Percentiles rank a stretch among this genome's conserved stretches.
These are phyloP conservation scores for Candida frijolesensis DNA, from an alignment of 1,139 yeast species.

Conservation along the genomic window DNA sequence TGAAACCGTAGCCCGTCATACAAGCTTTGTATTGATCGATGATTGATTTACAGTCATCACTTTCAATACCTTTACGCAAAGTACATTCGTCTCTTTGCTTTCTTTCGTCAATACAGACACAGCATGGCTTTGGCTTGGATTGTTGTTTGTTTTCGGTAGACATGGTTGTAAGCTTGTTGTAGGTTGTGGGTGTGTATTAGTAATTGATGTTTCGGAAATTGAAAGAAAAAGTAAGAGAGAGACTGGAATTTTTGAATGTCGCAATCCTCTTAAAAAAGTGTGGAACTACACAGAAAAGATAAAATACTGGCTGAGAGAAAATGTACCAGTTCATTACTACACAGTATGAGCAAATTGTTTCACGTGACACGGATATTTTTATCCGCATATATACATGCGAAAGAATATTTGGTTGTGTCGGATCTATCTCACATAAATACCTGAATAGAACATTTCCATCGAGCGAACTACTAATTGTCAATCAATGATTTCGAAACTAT, in stretches of 20 bases:
- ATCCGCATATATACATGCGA: too few relatives aligned
- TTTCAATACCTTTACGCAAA: conserved; percentile 77
- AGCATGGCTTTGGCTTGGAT: conserved; percentile 87
- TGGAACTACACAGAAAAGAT: background rate
- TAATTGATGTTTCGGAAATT: conserved; percentile 1
- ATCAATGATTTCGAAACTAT: too few relatives aligned
- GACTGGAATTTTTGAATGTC: background rate
- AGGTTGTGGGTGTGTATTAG: background rate
- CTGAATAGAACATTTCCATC: too few relatives aligned
- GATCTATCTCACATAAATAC: too few relatives aligned
- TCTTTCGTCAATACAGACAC: conserved; percentile 91
- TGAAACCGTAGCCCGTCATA: conserved; percentile 90
- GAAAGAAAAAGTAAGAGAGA: background rate
- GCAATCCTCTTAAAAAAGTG: background rate
- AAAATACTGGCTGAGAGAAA: background rate
- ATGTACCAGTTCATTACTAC: background rate
- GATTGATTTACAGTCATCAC: conserved; percentile 76
- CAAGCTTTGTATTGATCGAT: conserved; percentile 76
- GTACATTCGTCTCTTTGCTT: conserved; percentile 84
- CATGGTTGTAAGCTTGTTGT: background rate
- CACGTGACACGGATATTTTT: background rate
- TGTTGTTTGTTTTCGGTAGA: conserved; percentile 9
- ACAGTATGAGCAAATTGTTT: background rate
- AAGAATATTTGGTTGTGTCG: too few relatives aligned
- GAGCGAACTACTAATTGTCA: too few relatives aligned